Evolutionary conservation across 225 moss, liverwort and hornwort species (phyloP), one percentile per base, ranked within the genome.

Genomic region (Physcomitrium patens): DNA sequence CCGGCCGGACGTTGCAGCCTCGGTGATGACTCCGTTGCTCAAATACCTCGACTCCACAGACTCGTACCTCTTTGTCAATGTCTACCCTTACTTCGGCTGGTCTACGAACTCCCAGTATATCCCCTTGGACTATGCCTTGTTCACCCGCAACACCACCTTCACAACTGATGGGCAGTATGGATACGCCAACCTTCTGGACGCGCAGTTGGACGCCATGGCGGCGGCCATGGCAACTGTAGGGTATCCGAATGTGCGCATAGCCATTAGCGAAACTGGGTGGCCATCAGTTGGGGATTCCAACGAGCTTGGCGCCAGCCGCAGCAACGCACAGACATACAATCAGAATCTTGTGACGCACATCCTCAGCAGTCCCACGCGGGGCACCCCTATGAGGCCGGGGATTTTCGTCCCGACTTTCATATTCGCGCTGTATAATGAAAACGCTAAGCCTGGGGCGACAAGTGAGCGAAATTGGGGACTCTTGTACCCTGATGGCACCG

Each of bases 21-120:
- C 74, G 24, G 85, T 81, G 11, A 71, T 85, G 43, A 68, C 72
- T 6, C 92, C 92, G 0, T 57, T 86, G 41, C 17, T 93, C 10
- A 70, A 85, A 10, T 65, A 80, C 4, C 61, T 93, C 14, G n/a
- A 61, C 23, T 69, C 62, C 37, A 83, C 88, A 37, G 72, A 78
- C 63, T 81, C 90, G 0, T 86, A 79, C 19, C 81, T 87, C 64
- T 90, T 88, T 76, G 44, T 93, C 70, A 93, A 93, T 44, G 88
- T 93, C 2, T 90, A 93, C 56, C 92, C 92, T 1, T 93, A 90
- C 60, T 90, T 90, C 53, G 90, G 86, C 13, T 93, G 90, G 81
- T 67, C 84, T 5, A 71, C 80, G 6, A 89, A 89, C 41, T 88
- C 92, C 4, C 78, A 90, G 42, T 67, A 85, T 43, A 88, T 89